These are phyloP conservation scores for Aspergillus mulundensis DNA, from an alignment of 495 filamentous ascomycete genomes.

Conservation along the genomic window DNA sequence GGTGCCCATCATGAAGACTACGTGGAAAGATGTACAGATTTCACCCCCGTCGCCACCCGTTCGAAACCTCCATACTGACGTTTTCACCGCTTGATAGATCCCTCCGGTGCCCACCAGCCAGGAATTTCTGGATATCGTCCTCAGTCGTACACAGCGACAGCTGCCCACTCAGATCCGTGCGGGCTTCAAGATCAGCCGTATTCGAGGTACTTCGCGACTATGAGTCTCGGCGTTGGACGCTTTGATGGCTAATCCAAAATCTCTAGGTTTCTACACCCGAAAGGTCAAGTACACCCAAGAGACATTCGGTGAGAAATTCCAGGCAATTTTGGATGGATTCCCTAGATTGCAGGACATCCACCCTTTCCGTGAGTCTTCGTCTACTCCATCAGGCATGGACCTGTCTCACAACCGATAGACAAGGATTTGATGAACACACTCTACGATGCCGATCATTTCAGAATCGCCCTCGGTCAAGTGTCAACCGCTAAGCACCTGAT, in stretches of 20 bases:
- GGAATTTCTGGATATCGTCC: conserved; percentile 96
- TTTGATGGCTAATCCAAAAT: conserved; percentile 23
- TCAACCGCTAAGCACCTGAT: conserved; percentile 95
- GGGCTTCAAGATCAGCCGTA: conserved; percentile 95
- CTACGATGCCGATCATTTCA: conserved; percentile 97
- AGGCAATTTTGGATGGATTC: conserved; percentile 84
- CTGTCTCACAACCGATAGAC: conserved; percentile 40
- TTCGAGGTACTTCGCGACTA: conserved; percentile 55
- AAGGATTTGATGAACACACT: conserved; percentile 80
- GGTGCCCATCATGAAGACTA: conserved; percentile 62
- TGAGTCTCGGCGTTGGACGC: neutral
- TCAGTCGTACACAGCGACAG: conserved; percentile 89
- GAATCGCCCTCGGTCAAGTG: conserved; percentile 91
- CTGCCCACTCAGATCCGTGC: conserved; percentile 93
- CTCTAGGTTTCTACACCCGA: conserved; percentile 81
- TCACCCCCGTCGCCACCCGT: neutral
- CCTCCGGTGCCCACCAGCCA: conserved; percentile 87
- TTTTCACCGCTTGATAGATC: conserved; percentile 52
- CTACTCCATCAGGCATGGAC: neutral
- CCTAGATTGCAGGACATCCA: conserved; percentile 93
- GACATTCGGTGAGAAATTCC: conserved; percentile 92
- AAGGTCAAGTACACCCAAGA: conserved; percentile 99
- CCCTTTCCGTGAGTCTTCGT: conserved; percentile 70
- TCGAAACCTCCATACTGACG: conserved; percentile 14
- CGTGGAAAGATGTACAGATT: conserved; percentile 58